Evolutionary conservation across 2,329 filamentous ascomycete species (phyloP).

Genomic region (Cladophialophora chaetospira): DNA sequence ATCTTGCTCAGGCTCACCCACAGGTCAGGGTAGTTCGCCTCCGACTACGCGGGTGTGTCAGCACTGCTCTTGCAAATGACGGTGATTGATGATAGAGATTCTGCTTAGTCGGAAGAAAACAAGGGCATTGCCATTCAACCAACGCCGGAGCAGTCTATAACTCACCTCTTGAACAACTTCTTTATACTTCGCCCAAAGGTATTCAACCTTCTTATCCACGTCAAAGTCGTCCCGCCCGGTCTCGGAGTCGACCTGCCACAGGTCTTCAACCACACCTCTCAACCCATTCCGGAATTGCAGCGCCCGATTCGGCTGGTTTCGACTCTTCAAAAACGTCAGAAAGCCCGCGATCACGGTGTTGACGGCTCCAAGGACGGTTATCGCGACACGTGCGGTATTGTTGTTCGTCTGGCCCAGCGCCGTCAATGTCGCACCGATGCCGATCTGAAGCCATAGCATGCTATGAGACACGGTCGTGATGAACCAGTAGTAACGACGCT

Average conservation of each 20-base stretch:
- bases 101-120: no score
- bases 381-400: slow-evolving; percentile 12
- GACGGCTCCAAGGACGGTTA: slow-evolving; percentile 16
- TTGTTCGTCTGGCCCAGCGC: slow-evolving; percentile 9
- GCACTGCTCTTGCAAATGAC: no score
- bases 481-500: slow-evolving; percentile 9
- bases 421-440: slow-evolving; percentile 14
- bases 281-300: slow-evolving; percentile 22
- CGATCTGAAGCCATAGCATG: slow-evolving; percentile 18
- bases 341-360: slow-evolving; percentile 23
- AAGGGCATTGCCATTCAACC: no score
- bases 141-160: background rate
- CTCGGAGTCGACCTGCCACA: slow-evolving; percentile 17
- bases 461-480: slow-evolving; percentile 6
- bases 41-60: slow-evolving; percentile 1
- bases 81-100: no score
- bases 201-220: slow-evolving; percentile 9
- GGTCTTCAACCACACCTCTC: slow-evolving; percentile 5
- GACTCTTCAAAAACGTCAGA: slow-evolving; percentile 20
- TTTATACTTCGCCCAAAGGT: slow-evolving; percentile 9
- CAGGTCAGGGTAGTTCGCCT: slow-evolving; percentile 24
- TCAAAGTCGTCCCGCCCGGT: slow-evolving; percentile 6
- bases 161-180: slow-evolving; percentile 10
- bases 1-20: slow-evolving; percentile 13
- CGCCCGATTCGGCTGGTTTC: slow-evolving; percentile 23